phyloP scores from a whole-genome alignment of 2,329 filamentous ascomycete genomes.

The Ceratocystis alfenasii region DNA sequence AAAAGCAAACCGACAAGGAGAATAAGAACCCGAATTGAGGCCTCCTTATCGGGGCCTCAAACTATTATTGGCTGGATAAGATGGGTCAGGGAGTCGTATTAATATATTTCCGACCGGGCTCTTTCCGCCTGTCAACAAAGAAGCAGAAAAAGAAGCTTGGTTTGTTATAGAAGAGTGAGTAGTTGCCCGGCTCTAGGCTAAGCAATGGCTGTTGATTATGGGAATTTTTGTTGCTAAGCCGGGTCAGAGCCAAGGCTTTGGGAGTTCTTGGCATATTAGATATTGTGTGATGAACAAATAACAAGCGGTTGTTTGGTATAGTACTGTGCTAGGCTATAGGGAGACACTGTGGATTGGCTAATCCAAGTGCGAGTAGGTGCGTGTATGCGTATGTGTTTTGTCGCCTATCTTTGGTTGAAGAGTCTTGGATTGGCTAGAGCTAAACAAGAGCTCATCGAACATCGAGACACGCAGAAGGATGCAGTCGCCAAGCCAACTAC shows the following conservation, averaged over 20 bases:
- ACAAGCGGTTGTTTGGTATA: not conserved
- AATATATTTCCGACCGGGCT: constrained; percentile 3
- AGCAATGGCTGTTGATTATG: not conserved
- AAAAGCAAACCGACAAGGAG: not conserved
- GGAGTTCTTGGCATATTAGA: constrained; percentile 1
- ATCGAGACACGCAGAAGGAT: not conserved
- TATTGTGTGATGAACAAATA: not conserved
- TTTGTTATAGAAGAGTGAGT: not conserved
- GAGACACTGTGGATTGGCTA: not conserved
- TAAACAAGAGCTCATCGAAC: not conserved
- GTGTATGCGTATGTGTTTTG: not conserved
- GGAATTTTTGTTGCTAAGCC: not conserved
- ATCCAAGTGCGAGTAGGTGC: not conserved
- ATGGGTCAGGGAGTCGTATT: not conserved
- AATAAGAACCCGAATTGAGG: constrained; percentile 1
- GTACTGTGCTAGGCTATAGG: not conserved
- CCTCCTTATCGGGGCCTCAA: constrained; percentile 7
- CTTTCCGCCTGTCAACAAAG: constrained; percentile 5
- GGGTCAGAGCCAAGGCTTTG: not conserved
- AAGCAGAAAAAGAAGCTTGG: not conserved
- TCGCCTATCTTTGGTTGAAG: not conserved
- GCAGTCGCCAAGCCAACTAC: constrained; percentile 9
- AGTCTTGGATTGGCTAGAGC: not conserved
- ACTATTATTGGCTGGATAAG: constrained; percentile 8
- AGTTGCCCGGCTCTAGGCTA: not conserved